Evolutionary conservation across 768 basidiomycete genomes (phyloP), one percentile per base, ranked within the genome.

Genomic region (Pleurotus giganteus): DNA sequence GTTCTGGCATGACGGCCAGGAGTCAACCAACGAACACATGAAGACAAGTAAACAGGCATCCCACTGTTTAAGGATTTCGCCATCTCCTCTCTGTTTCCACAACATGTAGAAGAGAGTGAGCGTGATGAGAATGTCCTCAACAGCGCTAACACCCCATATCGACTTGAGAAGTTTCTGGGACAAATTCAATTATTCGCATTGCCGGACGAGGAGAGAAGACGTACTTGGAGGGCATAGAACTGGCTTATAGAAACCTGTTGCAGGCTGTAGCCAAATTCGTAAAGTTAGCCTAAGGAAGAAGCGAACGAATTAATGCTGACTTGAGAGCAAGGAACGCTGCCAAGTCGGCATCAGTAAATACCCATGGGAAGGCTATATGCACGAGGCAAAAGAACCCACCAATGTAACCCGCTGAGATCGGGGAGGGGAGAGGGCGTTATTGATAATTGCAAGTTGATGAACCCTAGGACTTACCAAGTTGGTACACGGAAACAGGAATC

Each of bases 161-260:
- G 49, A 51, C 34, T 51, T 51, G n/a, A 51, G 17, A 9, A 51
- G 19, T 51, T 51, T 34, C 49, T 51, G 23, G 3, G 2, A 6
- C 2, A 36, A 9, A 26, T 36, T 3, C 12, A 3, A 4, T 34
- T 13, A 37, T 19, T 34, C 11, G 49, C n/a, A 34, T 51, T 45
- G 44, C 21, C 21, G 12, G n/a, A 5, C 12, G 24, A 51, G 17
- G 31, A 8, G 9, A 31, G 17, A 49, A 7, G 3, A 27, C 27
- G n/a, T 21, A 51, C 49, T 24, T 51, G 49, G n/a, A 51, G 49
- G n/a, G 21, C 31, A 23, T 51, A 51, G n/a, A 51, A 51, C 21
- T 37, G 49, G 7, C 32, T 15, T 2, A 51, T 51, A 5, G 49
- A 51, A 24, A 51, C 34, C 19, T 29, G 15, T 32, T 37, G 31